Evolutionary conservation across 306 rosid species (phyloP), one percentile per base, ranked within the genome.

Genomic region (Pueraria montana): DNA sequence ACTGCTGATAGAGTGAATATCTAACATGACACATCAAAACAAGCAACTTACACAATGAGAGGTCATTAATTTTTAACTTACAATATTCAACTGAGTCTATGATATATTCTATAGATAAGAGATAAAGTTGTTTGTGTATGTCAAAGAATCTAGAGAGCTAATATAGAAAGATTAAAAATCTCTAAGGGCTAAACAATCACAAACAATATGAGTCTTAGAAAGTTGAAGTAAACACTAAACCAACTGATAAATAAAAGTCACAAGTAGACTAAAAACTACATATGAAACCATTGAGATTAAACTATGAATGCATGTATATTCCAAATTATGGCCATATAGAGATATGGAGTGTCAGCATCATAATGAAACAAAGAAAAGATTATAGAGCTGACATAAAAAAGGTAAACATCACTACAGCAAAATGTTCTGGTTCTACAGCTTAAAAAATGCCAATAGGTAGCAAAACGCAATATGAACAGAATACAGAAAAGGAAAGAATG

Each of bases 1-100:
- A 96, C 62, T 16, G 97, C 98, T 73, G 99, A 96, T 62, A 96
- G 87, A 56, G 98, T 93, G 80, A 96, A 96, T 88, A 96, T 90
- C 98, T 96, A 92, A 65, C 69, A 85, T 64, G 45, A 79, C 72
- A 85, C 38, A 48, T 70, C 14, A 75, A 77, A 77, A 71, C 27
- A 85, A 82, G 50, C 49, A 76, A 69, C 81, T 79, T 17, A 52
- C 18, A 53, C 26, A 80, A 26, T 58, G 18, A 55, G 52, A 68
- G 65, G 16, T 21, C 67, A 72, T 16, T 46, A 38, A 68, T 65
- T 16, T 40, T 45, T 14, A 76, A 32, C 45, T 70, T 55, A 0
- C 26, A 27, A 32, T 40, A 45, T 26, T 43, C 42, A 70, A 67
- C 7, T 27, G 20, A 56, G 65, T 59, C 46, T 21, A 13, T 27